Evolutionary conservation across 23 red algal species (phyloP).

Genomic region (Agarophyton chilense): DNA sequence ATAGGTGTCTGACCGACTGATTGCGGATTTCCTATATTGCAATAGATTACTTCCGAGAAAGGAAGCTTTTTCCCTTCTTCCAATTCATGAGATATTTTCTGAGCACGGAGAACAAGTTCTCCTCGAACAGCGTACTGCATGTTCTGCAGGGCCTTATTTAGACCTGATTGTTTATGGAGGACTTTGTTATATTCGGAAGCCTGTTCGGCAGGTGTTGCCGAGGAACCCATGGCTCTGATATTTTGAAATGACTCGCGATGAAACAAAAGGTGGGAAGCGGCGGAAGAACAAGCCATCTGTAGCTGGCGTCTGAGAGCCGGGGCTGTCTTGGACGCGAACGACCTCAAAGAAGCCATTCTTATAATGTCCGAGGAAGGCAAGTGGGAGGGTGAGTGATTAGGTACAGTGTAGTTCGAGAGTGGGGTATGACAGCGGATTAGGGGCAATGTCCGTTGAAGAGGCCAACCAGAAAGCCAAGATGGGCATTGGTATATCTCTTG

Average conservation of each 20-base stretch:
- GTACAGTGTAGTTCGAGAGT: neutral
- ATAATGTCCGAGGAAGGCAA: neutral
- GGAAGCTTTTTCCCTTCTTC: slow-evolving; percentile 42
- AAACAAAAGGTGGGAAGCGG: neutral
- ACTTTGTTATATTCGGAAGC: slow-evolving; percentile 41
- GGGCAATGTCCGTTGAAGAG: neutral
- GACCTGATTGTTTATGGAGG: slow-evolving; percentile 20
- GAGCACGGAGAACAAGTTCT: slow-evolving; percentile 74
- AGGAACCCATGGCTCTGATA: neutral
- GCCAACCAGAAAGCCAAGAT: neutral
- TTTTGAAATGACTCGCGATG: neutral
- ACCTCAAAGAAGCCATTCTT: neutral
- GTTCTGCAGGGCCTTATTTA: slow-evolving; percentile 56
- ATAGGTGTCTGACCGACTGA: slow-evolving; percentile 81
- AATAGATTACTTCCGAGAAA: slow-evolving; percentile 73
- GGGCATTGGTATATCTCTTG: neutral
- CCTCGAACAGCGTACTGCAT: slow-evolving; percentile 97
- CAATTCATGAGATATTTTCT: slow-evolving; percentile 26
- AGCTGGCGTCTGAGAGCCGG: neutral
- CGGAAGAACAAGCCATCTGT: neutral
- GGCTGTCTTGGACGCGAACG: neutral
- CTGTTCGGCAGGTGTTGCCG: neutral
- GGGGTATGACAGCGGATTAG: neutral
- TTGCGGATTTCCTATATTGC: slow-evolving; percentile 98
- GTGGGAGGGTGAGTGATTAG: neutral